Evolutionary conservation across 148 eudicot species (phyloP).

Genomic region (Tetragonia tetragonoides): DNA sequence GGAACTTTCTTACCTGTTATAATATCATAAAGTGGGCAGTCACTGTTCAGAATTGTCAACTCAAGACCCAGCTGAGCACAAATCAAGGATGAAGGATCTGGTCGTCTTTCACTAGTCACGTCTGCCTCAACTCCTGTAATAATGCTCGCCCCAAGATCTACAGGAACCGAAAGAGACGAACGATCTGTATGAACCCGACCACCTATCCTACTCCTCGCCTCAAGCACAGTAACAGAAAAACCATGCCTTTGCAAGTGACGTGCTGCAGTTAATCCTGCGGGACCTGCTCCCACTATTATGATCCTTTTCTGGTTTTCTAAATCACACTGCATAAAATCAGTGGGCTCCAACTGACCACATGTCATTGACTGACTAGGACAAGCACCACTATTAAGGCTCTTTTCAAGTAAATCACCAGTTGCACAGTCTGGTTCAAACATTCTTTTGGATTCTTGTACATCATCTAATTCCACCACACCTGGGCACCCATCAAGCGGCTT

Average conservation of each 20-base stretch:
- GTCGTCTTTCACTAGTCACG: constrained; percentile 84
- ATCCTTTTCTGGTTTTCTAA: constrained; percentile 51
- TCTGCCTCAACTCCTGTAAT: constrained; percentile 99
- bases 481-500: constrained; percentile 33
- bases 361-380: constrained; percentile 21
- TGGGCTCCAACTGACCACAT: constrained; percentile 25
- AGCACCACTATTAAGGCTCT: constrained; percentile 34
- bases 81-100: constrained; percentile 94
- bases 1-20: constrained; percentile 87
- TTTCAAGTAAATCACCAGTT: constrained; percentile 22
- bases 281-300: constrained; percentile 94
- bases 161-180: constrained; percentile 94
- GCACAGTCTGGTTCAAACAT: constrained; percentile 26
- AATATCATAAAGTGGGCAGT: constrained; percentile 95
- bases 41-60: constrained; percentile 88
- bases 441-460: constrained; percentile 20
- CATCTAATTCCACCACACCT: constrained; percentile 32
- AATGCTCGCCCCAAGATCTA: constrained; percentile 99
- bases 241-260: constrained; percentile 97
- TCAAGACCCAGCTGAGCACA: constrained; percentile 98
- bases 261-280: constrained; percentile 96
- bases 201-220: constrained; percentile 88
- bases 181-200: constrained; percentile 92
- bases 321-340: constrained; percentile 30
- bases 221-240: constrained; percentile 73